Base-by-base conservation (phyloP, 1,284 basidiomycete species). In the Dichomitus squalens region DNA sequence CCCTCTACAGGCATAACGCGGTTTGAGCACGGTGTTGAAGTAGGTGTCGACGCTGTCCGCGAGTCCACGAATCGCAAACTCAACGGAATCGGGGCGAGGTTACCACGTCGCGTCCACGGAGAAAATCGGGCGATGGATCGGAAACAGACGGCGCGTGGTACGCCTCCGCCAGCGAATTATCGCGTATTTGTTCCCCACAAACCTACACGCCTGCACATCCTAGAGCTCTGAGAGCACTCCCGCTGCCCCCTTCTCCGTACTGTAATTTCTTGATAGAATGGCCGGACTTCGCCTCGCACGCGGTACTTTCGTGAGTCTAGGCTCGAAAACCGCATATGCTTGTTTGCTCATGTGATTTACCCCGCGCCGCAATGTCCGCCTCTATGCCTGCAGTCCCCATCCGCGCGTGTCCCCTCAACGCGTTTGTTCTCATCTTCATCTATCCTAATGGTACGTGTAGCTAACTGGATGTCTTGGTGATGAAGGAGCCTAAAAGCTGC, bases 401-500 rank as follows among this genome's bases (percentile, higher is more conserved):
- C 67, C 49, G 68, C 65, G 58, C 67, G 67, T 33, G 61, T 57
- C 44, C 49, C 64, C 41, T 60, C 61, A 38, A 65, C 64, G 66
- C 71, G 72, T 57, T 58, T 62, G 18, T 75, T 78, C 65, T 75
- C 74, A 51, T 63, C 73, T 39, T 73, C 81, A 55, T 63, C 68
- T 51, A 68, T 72, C 58, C 64, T 70, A 60, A 86, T 87, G 84
- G 85, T 79, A 57, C 38, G 66, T 62, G 25, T 18, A 38, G 3
- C 16, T 36, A 33, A 23, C 9, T 7, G 23, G 12, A 12, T 14
- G 11, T n/a, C 18, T 6, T 9, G 16, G 21, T 8, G 18, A n/a
- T n/a, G 27, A 3, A 2, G 27, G 31, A 52, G 31, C 20, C 34
- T 33, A 14, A 8, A 11, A 4, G n/a, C 11, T 16, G 12, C 20